These are phyloP conservation scores for Zhuliangozyma blackwelliae DNA, from an alignment of 1,139 yeast genomes.

Conservation along the genomic window DNA sequence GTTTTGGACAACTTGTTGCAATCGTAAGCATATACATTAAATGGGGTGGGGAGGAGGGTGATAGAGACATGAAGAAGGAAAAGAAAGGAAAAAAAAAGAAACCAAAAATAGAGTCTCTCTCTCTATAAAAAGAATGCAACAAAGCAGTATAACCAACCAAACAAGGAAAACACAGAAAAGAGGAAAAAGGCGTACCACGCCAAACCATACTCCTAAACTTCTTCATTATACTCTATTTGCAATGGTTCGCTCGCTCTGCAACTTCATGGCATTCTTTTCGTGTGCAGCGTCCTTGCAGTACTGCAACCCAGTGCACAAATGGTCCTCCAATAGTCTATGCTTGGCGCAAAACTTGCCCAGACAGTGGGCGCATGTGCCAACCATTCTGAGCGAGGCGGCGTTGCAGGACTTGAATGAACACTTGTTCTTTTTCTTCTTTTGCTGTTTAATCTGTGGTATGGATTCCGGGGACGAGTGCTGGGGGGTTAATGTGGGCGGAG, in stretches of 20 bases:
- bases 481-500: constrained; percentile 17
- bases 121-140: too few species aligned
- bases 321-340: constrained; percentile 84
- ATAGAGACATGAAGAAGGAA: not conserved
- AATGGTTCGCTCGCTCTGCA: constrained; percentile 42
- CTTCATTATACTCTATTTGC: constrained; percentile 25
- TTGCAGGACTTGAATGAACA: constrained; percentile 64
- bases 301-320: constrained; percentile 73
- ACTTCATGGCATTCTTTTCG: constrained; percentile 34
- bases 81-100: not conserved
- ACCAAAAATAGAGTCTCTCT: not conserved
- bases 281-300: constrained; percentile 79
- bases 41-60: not conserved
- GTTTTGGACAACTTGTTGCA: constrained; percentile 44
- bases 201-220: not conserved
- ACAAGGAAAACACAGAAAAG: too few species aligned
- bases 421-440: constrained; percentile 51
- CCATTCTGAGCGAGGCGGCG: constrained; percentile 71
- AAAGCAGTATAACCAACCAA: too few species aligned
- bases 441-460: constrained; percentile 25
- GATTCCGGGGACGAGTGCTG: constrained; percentile 10
- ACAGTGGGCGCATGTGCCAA: constrained; percentile 85
- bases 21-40: too few species aligned
- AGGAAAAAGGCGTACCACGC: too few species aligned
- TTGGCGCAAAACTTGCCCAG: constrained; percentile 84